These are phyloP conservation scores for Scheffersomyces segobiensis DNA, from an alignment of 1,139 yeast species.

Conservation along the genomic window DNA sequence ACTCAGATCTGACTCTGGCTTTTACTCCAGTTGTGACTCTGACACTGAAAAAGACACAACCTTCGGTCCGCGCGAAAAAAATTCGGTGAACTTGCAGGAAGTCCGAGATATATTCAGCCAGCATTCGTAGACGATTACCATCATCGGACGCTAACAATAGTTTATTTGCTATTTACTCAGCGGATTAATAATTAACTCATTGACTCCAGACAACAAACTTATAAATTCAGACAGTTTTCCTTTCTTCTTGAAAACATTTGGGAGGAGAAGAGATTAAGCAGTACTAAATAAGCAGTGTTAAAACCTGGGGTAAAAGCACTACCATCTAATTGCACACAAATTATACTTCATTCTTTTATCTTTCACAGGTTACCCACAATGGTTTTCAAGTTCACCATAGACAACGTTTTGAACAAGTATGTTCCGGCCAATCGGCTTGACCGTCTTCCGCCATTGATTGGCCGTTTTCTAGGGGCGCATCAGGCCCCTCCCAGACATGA, in stretches of 20 bases:
- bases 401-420: conserved; percentile 26
- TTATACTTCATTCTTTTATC: not conserved
- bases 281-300: not conserved
- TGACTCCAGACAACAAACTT: not conserved
- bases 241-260: not conserved
- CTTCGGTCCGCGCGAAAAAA: not conserved
- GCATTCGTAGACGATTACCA: not conserved
- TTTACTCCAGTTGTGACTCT: too few relatives aligned
- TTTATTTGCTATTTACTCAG: too few relatives aligned
- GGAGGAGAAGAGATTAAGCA: not conserved
- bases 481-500: conserved; percentile 34
- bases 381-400: conserved; percentile 47
- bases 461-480: conserved; percentile 37
- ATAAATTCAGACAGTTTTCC: not conserved
- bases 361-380: conserved; percentile 12
- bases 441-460: conserved; percentile 28
- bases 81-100: not conserved
- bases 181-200: not conserved
- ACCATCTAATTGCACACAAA: not conserved
- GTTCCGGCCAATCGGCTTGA: conserved; percentile 30
- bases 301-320: not conserved
- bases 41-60: too few relatives aligned
- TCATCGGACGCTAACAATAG: not conserved
- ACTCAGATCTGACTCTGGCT: too few relatives aligned
- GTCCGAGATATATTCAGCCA: not conserved